Evolutionary conservation across 2,329 filamentous ascomycete genomes (phyloP).

Genomic region (Phyllosticta capitalensis): DNA sequence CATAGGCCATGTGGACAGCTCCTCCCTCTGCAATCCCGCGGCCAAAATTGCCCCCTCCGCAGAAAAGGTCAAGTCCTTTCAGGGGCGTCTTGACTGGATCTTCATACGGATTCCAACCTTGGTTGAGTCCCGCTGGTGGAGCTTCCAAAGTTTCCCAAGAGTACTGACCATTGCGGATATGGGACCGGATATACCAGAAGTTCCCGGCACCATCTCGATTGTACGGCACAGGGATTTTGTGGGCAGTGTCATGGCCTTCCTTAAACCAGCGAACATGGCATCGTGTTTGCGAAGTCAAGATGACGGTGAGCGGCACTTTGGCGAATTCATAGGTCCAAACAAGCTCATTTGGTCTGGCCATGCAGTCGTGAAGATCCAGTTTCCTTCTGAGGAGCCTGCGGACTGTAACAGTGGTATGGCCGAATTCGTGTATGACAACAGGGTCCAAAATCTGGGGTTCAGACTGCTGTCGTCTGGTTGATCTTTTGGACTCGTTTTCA

Average conservation of each 20-base stretch:
- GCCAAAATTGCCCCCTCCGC: constrained; percentile 69
- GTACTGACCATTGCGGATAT: neutral
- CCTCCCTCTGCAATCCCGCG: constrained; percentile 65
- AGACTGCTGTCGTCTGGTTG: neutral
- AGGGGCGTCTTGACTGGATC: constrained; percentile 11
- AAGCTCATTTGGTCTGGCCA: constrained; percentile 45
- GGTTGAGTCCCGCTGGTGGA: constrained; percentile 29
- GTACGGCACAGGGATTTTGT: constrained; percentile 52
- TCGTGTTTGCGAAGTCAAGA: constrained; percentile 29
- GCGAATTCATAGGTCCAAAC: constrained; percentile 44
- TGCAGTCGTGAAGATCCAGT: constrained; percentile 30
- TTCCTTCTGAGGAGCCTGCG: constrained; percentile 45
- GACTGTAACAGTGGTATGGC: constrained; percentile 32
- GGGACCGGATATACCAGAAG: constrained; percentile 50
- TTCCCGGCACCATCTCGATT: constrained; percentile 55
- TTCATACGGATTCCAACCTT: constrained; percentile 47
- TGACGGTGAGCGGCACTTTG: constrained; percentile 26
- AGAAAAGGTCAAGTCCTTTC: constrained; percentile 62
- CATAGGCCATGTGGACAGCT: constrained; percentile 54
- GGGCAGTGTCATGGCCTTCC: constrained; percentile 20
- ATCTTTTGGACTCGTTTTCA: neutral
- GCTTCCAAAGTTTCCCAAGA: neutral
- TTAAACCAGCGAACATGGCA: constrained; percentile 53
- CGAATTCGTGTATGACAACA: constrained; percentile 45
- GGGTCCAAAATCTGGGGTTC: constrained; percentile 42